A percentile compares a stretch with the other conserved stretches of the same genome.
Evolutionary conservation across 768 basidiomycete genomes (phyloP).

Genomic region (Podaxis pistillaris): DNA sequence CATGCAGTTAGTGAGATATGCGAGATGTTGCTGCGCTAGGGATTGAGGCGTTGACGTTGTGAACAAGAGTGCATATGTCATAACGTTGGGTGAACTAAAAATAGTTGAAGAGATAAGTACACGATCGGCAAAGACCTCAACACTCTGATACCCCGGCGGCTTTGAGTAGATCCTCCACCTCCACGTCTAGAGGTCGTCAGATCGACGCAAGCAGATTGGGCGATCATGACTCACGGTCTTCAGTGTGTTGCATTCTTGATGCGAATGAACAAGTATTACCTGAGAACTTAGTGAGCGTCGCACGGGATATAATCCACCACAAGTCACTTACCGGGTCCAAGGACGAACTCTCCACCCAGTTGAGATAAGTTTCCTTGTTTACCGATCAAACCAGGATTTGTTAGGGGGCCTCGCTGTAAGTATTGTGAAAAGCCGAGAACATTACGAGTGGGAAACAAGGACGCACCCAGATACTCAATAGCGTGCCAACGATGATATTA

Average conservation of each 20-base stretch:
- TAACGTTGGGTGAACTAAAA: background rate
- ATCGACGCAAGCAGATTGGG: constrained; percentile 17
- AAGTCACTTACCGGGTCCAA: constrained; percentile 47
- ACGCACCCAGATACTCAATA: constrained; percentile 46
- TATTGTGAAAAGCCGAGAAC: background rate
- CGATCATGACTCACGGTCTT: constrained; percentile 50
- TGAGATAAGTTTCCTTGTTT: constrained; percentile 64
- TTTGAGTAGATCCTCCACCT: constrained; percentile 48
- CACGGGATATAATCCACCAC: background rate
- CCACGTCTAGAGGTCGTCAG: constrained; percentile 37
- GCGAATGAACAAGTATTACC: constrained; percentile 49
- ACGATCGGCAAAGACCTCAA: background rate
- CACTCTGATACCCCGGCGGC: constrained; percentile 33
- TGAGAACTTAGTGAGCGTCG: constrained; percentile 17
- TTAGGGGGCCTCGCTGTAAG: constrained; percentile 36
- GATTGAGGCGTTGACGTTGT: background rate
- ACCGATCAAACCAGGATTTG: constrained; percentile 45
- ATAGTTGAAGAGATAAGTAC: background rate
- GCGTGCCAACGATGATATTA: constrained; percentile 26
- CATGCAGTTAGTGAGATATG: background rate
- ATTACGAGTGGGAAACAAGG: background rate
- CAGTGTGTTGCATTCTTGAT: constrained; percentile 58
- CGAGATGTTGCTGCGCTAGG: background rate
- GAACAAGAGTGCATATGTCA: background rate
- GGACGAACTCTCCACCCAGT: constrained; percentile 61